Conservation (phyloP, 257 asterid species). For the Fraxinus anomala region DNA sequence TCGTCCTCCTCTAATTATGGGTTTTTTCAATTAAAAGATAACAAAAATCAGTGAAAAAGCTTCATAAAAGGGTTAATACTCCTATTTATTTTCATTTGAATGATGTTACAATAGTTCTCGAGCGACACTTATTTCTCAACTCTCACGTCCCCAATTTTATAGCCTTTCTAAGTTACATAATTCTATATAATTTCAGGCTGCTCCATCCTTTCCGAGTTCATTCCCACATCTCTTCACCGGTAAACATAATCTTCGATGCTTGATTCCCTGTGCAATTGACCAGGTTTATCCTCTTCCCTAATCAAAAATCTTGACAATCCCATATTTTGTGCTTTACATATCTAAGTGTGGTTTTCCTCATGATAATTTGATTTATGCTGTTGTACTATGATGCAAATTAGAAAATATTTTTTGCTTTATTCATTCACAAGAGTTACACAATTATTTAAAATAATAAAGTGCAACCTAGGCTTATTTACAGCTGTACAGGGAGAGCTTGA, state of each 20-base stretch:
- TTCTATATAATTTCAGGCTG: constrained; percentile 57
- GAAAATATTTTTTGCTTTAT: background rate
- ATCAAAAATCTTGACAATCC: constrained; percentile 6
- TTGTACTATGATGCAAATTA: background rate
- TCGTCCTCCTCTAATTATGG: background rate
- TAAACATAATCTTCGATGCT: constrained; percentile 71
- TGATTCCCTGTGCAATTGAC: constrained; percentile 96
- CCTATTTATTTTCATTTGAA: too few species aligned
- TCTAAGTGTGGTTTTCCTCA: background rate
- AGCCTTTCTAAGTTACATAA: constrained; percentile 17
- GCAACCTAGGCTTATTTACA: background rate
- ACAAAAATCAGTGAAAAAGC: too few species aligned
- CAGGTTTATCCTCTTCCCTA: constrained; percentile 57
- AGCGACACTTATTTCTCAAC: constrained; percentile 1
- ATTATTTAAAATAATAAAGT: background rate
- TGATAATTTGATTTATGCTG: background rate
- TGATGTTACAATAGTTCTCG: constrained; percentile 7
- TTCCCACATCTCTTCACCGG: constrained; percentile 85
- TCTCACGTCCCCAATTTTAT: background rate
- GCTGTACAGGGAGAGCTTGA: background rate
- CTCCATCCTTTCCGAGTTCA: constrained; percentile 93
- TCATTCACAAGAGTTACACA: background rate
- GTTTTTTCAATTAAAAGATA: too few species aligned
- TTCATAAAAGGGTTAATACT: too few species aligned
- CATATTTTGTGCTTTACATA: background rate